These are phyloP conservation scores for Penicillium sp. DNA, from an alignment of 2,329 filamentous ascomycete species.

Conservation along the genomic window DNA sequence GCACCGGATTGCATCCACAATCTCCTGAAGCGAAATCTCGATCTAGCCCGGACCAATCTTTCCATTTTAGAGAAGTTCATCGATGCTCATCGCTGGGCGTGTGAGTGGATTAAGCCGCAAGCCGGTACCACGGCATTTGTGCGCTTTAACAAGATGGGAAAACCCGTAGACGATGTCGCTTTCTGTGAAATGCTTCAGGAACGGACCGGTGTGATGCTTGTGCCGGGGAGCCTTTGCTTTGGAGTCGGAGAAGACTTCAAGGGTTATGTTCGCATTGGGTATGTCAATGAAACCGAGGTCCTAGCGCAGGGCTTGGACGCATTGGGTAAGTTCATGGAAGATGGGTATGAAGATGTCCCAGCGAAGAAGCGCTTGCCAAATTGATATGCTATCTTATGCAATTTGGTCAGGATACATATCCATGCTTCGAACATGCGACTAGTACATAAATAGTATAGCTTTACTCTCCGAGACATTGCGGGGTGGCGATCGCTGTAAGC, in stretches of 20 bases:
- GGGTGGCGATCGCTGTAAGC: not conserved
- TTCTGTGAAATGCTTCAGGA: slow-evolving; percentile 69
- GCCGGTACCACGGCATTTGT: slow-evolving; percentile 80
- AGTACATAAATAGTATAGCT: not conserved
- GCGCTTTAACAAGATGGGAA: slow-evolving; percentile 61
- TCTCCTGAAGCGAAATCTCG: slow-evolving; percentile 62
- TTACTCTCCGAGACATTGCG: not conserved
- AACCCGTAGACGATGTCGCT: slow-evolving; percentile 66
- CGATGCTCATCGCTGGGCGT: slow-evolving; percentile 60
- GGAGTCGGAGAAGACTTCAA: slow-evolving; percentile 64
- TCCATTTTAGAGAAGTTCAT: slow-evolving; percentile 66
- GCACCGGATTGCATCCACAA: slow-evolving; percentile 61
- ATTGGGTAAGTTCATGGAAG: slow-evolving; percentile 54
- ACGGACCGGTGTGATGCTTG: slow-evolving; percentile 68
- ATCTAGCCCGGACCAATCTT: slow-evolving; percentile 66
- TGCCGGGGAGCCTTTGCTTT: slow-evolving; percentile 73
- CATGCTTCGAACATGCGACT: not conserved
- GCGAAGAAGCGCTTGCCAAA: slow-evolving; percentile 21
- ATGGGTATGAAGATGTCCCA: slow-evolving; percentile 54
- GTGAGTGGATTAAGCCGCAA: slow-evolving; percentile 69
- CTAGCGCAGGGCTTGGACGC: slow-evolving; percentile 63
- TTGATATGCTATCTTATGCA: not conserved
- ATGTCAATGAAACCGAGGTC: slow-evolving; percentile 68
- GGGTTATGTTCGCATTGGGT: slow-evolving; percentile 76
- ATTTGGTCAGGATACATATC: not conserved